Conservation (phyloP, 2,329 filamentous ascomycete genomes). For the Trichophyton benhamiae region DNA sequence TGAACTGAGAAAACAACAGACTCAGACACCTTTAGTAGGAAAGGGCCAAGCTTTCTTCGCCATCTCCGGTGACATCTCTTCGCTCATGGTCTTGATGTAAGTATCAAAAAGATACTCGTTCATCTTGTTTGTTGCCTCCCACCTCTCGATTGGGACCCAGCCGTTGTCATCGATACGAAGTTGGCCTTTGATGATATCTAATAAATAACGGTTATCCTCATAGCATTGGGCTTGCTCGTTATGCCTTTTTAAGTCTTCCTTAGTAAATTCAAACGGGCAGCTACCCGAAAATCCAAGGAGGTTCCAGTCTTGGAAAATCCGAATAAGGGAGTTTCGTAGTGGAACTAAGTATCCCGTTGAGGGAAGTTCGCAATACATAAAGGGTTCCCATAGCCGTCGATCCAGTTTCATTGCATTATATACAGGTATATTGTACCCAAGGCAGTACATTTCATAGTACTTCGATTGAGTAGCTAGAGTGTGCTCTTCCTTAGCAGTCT, state of each 20-base stretch:
- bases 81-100: too few species aligned
- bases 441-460: conserved; percentile 18
- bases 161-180: conserved; percentile 23
- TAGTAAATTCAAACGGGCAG: conserved; percentile 7
- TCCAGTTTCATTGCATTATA: conserved; percentile 17
- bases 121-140: conserved; percentile 17
- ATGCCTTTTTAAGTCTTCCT: conserved; percentile 19
- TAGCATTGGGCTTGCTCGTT: conserved; percentile 1
- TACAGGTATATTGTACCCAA: conserved; percentile 14
- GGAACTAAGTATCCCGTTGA: background rate
- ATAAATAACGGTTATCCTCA: conserved; percentile 7
- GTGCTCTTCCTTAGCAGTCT: background rate
- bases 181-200: conserved; percentile 12
- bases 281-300: background rate
- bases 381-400: conserved; percentile 8
- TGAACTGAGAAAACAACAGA: too few species aligned
- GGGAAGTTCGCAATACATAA: conserved; percentile 13
- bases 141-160: too few species aligned
- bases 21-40: conserved; percentile 1
- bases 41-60: conserved; percentile 9
- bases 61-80: too few species aligned
- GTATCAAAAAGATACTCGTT: too few species aligned
- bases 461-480: conserved; percentile 13
- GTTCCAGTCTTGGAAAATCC: background rate
- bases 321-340: background rate